A percentile compares a stretch with the other conserved stretches of the same genome.
Evolutionary conservation across 345 rosid genomes (phyloP).

Genomic region (Moricandia arvensis): DNA sequence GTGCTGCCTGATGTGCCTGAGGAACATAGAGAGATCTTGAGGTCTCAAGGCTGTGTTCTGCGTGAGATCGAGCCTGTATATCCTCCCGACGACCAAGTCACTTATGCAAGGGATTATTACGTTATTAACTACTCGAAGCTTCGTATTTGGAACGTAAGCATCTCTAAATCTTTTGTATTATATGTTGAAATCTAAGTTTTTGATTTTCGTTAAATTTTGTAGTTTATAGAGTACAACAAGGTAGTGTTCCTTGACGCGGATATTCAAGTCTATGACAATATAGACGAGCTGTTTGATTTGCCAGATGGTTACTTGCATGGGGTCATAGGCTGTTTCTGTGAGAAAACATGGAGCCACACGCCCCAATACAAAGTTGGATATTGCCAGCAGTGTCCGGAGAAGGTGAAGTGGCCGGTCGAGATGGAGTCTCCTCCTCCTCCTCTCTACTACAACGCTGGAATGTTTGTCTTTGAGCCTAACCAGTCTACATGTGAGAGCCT

Average conservation of each 20-base stretch:
- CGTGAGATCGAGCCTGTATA: constrained; percentile 66
- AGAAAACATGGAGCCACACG: constrained; percentile 62
- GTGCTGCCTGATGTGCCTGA: constrained; percentile 76
- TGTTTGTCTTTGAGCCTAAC: constrained; percentile 70
- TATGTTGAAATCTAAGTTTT: constrained; percentile 31
- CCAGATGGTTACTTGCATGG: constrained; percentile 63
- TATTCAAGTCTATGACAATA: constrained; percentile 72
- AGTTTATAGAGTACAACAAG: constrained; percentile 75
- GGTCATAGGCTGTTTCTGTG: constrained; percentile 71
- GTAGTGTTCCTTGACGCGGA: constrained; percentile 81
- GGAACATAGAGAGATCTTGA: constrained; percentile 62
- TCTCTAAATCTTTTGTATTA: neutral
- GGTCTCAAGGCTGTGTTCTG: constrained; percentile 61
- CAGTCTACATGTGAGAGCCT: constrained; percentile 44
- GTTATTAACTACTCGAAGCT: constrained; percentile 87
- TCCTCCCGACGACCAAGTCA: constrained; percentile 66
- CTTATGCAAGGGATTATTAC: constrained; percentile 74
- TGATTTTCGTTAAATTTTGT: constrained; percentile 22
- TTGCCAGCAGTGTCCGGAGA: constrained; percentile 62
- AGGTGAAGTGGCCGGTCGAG: constrained; percentile 50
- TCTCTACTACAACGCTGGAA: constrained; percentile 71
- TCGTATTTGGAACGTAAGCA: constrained; percentile 78
- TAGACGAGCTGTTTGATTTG: constrained; percentile 63
- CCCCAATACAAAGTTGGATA: constrained; percentile 52
- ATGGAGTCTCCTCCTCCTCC: constrained; percentile 59